phyloP scores from a whole-genome alignment of 345 rosid genomes.

The Combretum micranthum region DNA sequence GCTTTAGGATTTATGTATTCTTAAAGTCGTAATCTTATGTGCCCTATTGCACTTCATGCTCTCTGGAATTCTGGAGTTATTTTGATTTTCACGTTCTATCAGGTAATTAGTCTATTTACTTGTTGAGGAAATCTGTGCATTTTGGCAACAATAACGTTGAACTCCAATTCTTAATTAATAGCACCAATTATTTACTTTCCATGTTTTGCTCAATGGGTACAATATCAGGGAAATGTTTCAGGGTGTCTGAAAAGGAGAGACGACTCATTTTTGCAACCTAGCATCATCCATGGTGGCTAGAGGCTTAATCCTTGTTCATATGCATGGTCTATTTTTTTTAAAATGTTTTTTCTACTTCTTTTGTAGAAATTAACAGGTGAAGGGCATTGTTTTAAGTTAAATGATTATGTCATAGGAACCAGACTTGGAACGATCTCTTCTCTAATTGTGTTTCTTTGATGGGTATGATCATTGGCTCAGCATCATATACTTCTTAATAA shows the following conservation, averaged over 20 bases:
- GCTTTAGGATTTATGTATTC: conserved; percentile 81
- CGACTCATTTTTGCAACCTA: too few species aligned
- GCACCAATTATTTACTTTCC: too few species aligned
- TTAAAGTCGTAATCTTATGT: conserved; percentile 76
- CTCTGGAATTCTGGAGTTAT: conserved; percentile 89
- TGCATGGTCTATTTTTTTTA: not conserved
- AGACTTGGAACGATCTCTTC: too few species aligned
- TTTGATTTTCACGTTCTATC: conserved; percentile 73
- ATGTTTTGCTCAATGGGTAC: conserved; percentile 42
- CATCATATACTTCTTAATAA: too few species aligned
- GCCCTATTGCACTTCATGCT: conserved; percentile 78
- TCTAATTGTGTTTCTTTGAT: too few species aligned
- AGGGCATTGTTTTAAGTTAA: too few species aligned
- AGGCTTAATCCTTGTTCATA: not conserved
- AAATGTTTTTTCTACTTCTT: too few species aligned
- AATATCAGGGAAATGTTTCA: conserved; percentile 77
- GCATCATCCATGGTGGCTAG: not conserved
- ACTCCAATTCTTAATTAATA: not conserved
- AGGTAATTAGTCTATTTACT: conserved; percentile 32
- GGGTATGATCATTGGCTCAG: too few species aligned
- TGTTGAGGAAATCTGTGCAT: not conserved
- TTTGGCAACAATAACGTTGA: not conserved
- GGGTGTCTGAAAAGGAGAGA: conserved; percentile 18
- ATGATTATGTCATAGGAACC: too few species aligned
- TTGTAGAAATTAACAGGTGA: too few species aligned